Conservation (phyloP, 345 rosid species). For the Brassica incana region DNA sequence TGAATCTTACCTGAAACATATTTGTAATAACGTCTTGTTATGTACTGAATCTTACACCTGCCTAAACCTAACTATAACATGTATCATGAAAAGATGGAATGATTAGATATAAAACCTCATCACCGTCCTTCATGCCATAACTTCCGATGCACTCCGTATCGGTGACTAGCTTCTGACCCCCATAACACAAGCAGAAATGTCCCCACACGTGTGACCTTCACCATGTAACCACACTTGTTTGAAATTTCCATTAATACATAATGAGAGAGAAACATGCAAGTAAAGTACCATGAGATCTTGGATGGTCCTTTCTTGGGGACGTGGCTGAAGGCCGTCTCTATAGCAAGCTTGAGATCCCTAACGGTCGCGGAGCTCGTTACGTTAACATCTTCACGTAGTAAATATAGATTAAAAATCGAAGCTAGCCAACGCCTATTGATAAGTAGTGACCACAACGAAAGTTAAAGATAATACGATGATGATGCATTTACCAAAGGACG, state of each 20-base stretch:
- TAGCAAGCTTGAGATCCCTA: constrained; percentile 70
- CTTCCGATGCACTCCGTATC: constrained; percentile 55
- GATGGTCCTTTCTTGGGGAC: constrained; percentile 64
- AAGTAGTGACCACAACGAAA: not conserved
- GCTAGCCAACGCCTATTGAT: not conserved
- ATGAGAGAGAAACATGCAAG: not conserved
- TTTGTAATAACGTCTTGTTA: not conserved
- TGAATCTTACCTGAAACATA: constrained; percentile 65
- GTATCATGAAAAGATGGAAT: not conserved
- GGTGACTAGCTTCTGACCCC: constrained; percentile 59
- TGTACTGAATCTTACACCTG: not conserved
- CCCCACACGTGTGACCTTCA: constrained; percentile 89
- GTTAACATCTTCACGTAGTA: constrained; percentile 49
- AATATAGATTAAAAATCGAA: not conserved
- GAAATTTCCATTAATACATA: not conserved
- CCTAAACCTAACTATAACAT: not conserved
- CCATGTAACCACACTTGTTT: not conserved
- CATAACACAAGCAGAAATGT: constrained; percentile 71
- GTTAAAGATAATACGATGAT: not conserved
- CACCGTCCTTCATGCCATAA: constrained; percentile 77
- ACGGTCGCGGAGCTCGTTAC: constrained; percentile 59
- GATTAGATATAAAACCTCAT: constrained; percentile 49
- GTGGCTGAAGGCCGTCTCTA: constrained; percentile 66
- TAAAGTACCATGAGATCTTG: constrained; percentile 77
- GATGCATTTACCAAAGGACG: constrained; percentile 58